Percentiles rank a stretch among this genome's conserved stretches.
These are phyloP conservation scores for Trebouxia sp. DNA, from an alignment of 139 green algal species.

Conservation along the genomic window DNA sequence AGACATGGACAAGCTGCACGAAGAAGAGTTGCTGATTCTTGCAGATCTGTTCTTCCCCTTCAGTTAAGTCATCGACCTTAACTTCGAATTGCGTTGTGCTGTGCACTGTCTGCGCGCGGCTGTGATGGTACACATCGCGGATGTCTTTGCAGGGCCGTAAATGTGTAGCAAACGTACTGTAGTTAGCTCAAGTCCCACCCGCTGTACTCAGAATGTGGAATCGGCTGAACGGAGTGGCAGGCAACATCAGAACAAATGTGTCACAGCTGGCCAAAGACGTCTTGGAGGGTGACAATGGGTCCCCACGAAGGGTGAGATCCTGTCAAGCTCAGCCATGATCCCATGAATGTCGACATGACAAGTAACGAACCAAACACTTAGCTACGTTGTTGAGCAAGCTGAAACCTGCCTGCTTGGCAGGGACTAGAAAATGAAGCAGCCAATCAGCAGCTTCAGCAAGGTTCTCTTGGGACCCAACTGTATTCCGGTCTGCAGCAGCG, in stretches of 20 bases:
- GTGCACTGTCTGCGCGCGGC: no score
- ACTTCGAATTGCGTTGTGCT: conserved; percentile 9
- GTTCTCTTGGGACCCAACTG: background rate
- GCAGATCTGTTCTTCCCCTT: background rate
- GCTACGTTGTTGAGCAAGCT: no score
- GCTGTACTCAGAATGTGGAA: background rate
- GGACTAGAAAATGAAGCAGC: background rate
- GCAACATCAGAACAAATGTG: conserved; percentile 8
- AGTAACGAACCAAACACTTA: no score
- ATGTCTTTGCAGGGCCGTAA: no score
- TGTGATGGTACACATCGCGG: no score
- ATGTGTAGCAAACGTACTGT: no score
- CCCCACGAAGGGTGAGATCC: background rate
- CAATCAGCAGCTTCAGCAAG: background rate
- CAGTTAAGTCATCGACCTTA: background rate
- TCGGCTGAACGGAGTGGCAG: background rate
- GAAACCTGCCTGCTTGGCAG: no score
- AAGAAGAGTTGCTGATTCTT: no score
- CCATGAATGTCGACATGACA: no score
- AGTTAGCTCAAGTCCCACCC: background rate
- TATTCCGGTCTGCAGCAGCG: background rate
- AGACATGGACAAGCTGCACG: no score
- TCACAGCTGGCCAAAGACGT: conserved; percentile 25
- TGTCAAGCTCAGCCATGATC: no score
- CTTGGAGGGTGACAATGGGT: background rate